phyloP scores from a whole-genome alignment of 345 rosid species.

The Acer negundo region DNA sequence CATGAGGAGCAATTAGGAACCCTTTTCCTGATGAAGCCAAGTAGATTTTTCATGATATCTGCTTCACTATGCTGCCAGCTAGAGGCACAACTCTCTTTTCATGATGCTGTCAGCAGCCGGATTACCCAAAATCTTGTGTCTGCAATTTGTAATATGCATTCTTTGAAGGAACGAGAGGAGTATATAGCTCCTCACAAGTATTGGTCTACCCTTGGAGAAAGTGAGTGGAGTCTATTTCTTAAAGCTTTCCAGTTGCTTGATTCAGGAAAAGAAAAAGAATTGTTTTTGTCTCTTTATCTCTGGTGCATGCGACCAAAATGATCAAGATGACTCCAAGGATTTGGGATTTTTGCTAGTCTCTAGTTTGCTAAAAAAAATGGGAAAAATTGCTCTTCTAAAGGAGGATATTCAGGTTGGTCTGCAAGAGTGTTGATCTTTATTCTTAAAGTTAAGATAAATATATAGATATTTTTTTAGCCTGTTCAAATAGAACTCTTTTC shows the following conservation, averaged over 20 bases:
- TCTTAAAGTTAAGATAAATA: not conserved
- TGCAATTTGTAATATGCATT: conserved; percentile 58
- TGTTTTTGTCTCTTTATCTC: conserved; percentile 54
- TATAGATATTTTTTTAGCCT: not conserved
- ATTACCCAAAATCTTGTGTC: conserved; percentile 60
- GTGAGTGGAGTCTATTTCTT: conserved; percentile 61
- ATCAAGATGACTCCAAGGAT: conserved; percentile 38
- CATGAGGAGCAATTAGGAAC: conserved; percentile 29
- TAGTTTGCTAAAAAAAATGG: conserved; percentile 66
- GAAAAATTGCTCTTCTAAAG: conserved; percentile 74
- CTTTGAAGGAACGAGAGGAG: conserved; percentile 49
- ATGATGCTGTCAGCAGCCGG: conserved; percentile 37
- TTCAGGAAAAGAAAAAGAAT: conserved; percentile 57
- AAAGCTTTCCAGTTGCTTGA: conserved; percentile 76
- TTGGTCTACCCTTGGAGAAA: conserved; percentile 60
- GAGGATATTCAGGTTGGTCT: conserved; percentile 72
- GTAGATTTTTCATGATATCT: conserved; percentile 70
- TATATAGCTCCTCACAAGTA: conserved; percentile 30
- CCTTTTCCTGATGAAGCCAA: conserved; percentile 55
- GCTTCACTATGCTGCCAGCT: conserved; percentile 78
- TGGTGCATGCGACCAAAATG: conserved; percentile 34
- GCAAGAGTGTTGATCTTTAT: not conserved
- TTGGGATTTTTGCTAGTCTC: conserved; percentile 44
- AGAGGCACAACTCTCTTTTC: conserved; percentile 45
- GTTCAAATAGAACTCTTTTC: not conserved